Evolutionary conservation across 805 yeast species (phyloP), one percentile per base, ranked within the genome.

Genomic region (Zygosaccharomyces bisporus): DNA sequence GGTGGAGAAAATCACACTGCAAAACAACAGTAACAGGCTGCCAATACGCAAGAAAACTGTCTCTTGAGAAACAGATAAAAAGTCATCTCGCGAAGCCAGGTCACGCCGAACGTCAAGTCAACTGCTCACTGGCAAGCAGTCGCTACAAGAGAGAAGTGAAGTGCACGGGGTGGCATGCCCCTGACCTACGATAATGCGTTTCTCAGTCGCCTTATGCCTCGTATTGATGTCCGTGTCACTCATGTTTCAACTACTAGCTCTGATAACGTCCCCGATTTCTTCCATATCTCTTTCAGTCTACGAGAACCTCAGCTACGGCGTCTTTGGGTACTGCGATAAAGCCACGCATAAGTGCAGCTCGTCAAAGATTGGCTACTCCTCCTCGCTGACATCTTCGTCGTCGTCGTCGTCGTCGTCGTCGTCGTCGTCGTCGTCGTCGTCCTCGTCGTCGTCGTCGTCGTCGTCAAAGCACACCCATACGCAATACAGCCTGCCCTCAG

Each of bases 211-310:
- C 7, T 10, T 37, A 2, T 24, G 40, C 16, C 40, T 37, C 7
- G 54, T 67, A 34, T 59, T 78, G 19, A 64, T 78, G 18, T 60
- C 70, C 4, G 57, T 79, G 4, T 74, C 86, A 1, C 70, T 80
- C 48, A 74, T 74, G 2, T 72, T 82, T 43, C 84, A 82, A 52
- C 59, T 82, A 13, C 57, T 82, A 2, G 75, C 88, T 1, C 73
- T 81, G 4, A 52, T 83, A 6, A 70, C 88, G 0, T 81, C 74
- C 2, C 91, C 91, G 0, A 63, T 83, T 12, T 73, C 84, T 0
- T 55, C 60, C 8, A 47, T 83, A 19, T 55, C 75, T 2, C 69
- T 84, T 2, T 75, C 84, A 39, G 60, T 71, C 1, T 77, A 69
- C 56, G 66, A 68, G 16, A 76, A 72, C 14, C 71, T 71, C 56